Conservation (phyloP, 371 early-diverging fungal genomes). For the Dinochytrium kinnereticum region DNA sequence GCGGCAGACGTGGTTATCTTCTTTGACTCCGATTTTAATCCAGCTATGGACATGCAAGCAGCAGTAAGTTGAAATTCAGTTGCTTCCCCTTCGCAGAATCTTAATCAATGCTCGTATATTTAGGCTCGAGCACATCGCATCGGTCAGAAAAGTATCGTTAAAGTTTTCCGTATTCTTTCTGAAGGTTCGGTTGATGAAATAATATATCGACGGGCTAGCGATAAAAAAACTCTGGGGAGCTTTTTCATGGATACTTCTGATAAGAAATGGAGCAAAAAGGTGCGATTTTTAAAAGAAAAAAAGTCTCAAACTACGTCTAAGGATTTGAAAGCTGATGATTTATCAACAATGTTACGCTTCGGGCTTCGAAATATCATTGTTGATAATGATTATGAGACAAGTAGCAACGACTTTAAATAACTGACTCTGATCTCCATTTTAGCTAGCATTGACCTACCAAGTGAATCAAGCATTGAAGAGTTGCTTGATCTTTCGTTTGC, state of each 20-base stretch:
- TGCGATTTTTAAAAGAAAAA: not conserved
- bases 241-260: not conserved
- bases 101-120: slow-evolving; percentile 55
- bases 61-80: slow-evolving; percentile 5
- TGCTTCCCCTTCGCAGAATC: no score
- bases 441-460: no score
- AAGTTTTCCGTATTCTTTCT: slow-evolving; percentile 91
- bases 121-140: slow-evolving; percentile 98
- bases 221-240: slow-evolving; percentile 65
- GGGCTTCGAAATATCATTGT: slow-evolving; percentile 25
- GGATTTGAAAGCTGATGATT: slow-evolving; percentile 11
- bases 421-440: no score
- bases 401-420: not conserved
- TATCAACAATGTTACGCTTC: slow-evolving; percentile 24
- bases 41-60: slow-evolving; percentile 94
- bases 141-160: slow-evolving; percentile 96
- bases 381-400: not conserved
- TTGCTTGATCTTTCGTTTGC: slow-evolving; percentile 17
- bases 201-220: slow-evolving; percentile 85
- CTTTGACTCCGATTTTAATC: slow-evolving; percentile 99
- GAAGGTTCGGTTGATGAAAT: slow-evolving; percentile 93
- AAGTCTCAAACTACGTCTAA: not conserved
- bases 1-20: slow-evolving; percentile 99
- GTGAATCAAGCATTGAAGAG: no score
- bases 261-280: not conserved